phyloP scores from a whole-genome alignment of 257 asterid genomes.

The Galeopsis tetrahit region DNA sequence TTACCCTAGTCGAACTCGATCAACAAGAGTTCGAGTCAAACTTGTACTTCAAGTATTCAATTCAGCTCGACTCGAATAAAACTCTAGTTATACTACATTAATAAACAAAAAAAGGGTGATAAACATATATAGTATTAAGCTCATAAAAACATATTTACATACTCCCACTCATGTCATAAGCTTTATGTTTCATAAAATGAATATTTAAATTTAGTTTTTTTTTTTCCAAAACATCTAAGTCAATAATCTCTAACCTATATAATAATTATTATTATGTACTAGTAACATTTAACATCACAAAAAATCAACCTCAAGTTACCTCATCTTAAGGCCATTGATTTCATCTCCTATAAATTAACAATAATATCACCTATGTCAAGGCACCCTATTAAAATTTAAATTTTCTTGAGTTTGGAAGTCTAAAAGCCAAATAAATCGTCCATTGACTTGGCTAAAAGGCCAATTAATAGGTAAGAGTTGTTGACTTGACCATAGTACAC shows the following conservation, averaged over 20 bases:
- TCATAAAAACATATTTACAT: no score
- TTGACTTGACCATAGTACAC: constrained; percentile 30
- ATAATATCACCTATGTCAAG: neutral
- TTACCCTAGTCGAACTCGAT: no score
- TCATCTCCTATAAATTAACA: neutral
- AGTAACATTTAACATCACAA: neutral
- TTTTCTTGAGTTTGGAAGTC: neutral
- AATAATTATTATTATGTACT: neutral
- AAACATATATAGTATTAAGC: neutral
- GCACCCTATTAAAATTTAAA: neutral
- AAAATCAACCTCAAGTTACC: neutral
- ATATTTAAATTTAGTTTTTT: neutral
- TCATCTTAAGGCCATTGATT: constrained; percentile 3
- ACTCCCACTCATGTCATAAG: neutral
- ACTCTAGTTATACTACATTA: no score
- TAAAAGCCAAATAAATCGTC: constrained; percentile 31
- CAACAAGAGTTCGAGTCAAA: no score
- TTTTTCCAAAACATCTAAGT: neutral
- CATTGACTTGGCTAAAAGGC: constrained; percentile 30
- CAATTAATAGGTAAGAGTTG: constrained; percentile 21
- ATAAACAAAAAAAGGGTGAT: no score
- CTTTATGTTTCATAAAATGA: neutral
- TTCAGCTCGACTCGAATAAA: no score
- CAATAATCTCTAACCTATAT: neutral
- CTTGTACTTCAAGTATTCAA: no score